These are phyloP conservation scores for Lichtheimia hyalospora DNA, from an alignment of 371 early-diverging fungal genomes.

Conservation along the genomic window DNA sequence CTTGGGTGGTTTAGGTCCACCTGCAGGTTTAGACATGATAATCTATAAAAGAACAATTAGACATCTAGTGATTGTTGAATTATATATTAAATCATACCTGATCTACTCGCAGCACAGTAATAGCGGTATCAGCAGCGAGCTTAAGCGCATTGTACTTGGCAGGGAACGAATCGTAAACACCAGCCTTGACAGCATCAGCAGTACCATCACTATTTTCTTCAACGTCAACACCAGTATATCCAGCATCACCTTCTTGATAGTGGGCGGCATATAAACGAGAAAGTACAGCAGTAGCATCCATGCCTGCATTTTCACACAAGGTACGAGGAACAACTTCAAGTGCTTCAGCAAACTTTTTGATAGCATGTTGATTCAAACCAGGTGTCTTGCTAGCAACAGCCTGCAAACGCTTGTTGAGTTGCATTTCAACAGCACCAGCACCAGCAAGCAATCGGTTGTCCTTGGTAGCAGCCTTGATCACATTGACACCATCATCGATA, in stretches of 20 bases:
- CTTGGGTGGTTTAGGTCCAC: conserved; percentile 93
- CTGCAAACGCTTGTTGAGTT: conserved; percentile 78
- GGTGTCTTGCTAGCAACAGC: conserved; percentile 84
- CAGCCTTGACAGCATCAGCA: conserved; percentile 76
- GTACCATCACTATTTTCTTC: conserved; percentile 79
- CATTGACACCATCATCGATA: conserved; percentile 97
- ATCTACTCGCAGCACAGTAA: conserved; percentile 94
- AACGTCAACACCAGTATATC: conserved; percentile 73
- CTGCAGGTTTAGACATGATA: conserved; percentile 98
- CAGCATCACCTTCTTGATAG: conserved; percentile 64
- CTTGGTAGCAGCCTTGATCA: conserved; percentile 91
- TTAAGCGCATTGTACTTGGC: conserved; percentile 88
- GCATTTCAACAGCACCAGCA: conserved; percentile 97
- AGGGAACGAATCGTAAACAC: conserved; percentile 78
- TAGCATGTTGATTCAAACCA: conserved; percentile 94
- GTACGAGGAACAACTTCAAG: conserved; percentile 96
- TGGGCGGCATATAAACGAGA: conserved; percentile 95
- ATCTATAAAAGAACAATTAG: conserved; percentile 50
- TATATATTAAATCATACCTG: conserved; percentile 55
- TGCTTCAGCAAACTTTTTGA: conserved; percentile 95
- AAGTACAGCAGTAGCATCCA: conserved; percentile 93
- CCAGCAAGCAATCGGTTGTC: conserved; percentile 90
- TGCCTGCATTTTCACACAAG: conserved; percentile 94
- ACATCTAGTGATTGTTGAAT: neutral
- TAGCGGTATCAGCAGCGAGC: conserved; percentile 91